phyloP scores from a whole-genome alignment of 257 asterid species.

The Solanum bukasovii region DNA sequence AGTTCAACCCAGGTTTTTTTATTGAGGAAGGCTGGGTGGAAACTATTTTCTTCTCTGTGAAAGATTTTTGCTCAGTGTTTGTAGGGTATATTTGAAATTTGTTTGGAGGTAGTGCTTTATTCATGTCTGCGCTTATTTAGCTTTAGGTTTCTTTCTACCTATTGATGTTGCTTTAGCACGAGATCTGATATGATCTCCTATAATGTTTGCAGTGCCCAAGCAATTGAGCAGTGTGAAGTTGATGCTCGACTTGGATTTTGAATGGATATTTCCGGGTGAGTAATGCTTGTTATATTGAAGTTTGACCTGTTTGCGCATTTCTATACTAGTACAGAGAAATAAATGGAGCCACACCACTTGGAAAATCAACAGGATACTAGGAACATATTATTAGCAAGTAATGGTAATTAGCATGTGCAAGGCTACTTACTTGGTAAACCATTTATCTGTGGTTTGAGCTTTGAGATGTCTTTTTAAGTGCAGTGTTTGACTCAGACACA shows the following conservation, averaged over 20 bases:
- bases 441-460: not conserved
- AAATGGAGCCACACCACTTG: not conserved
- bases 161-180: not conserved
- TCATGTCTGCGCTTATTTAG: not conserved
- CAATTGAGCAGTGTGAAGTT: slow-evolving; percentile 42
- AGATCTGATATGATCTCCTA: not conserved
- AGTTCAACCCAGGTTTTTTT: not conserved
- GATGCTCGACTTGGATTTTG: slow-evolving; percentile 54
- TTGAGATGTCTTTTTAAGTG: not conserved
- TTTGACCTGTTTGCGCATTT: not conserved
- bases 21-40: not conserved
- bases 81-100: not conserved
- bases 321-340: not conserved
- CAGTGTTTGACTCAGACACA: not conserved
- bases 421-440: not conserved
- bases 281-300: not conserved
- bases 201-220: slow-evolving; percentile 23
- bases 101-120: not conserved
- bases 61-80: not conserved
- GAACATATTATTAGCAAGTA: not conserved
- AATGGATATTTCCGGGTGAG: slow-evolving; percentile 69
- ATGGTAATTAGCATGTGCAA: not conserved
- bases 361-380: not conserved
- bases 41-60: not conserved
- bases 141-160: not conserved